These are phyloP conservation scores for Purshia tridentata DNA, from an alignment of 306 rosid genomes.

Conservation along the genomic window DNA sequence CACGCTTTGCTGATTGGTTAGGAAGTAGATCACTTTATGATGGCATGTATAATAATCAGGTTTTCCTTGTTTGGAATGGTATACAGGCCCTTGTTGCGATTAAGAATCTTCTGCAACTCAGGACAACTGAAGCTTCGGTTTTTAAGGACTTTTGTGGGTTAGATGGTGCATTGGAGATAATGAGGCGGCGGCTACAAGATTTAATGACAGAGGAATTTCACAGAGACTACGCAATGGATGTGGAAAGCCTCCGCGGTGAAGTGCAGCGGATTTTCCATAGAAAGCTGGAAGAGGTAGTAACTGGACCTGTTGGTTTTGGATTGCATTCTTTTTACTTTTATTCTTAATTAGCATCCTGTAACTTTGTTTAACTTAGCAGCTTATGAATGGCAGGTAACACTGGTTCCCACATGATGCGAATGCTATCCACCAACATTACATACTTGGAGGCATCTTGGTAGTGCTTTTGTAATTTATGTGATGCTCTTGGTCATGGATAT, in stretches of 20 bases:
- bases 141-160: conserved; percentile 62
- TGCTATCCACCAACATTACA: neutral
- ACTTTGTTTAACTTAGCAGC: neutral
- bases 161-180: conserved; percentile 68
- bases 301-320: neutral
- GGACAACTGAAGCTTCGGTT: conserved; percentile 55
- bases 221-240: conserved; percentile 65
- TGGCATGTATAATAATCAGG: neutral
- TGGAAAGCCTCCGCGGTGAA: conserved; percentile 66
- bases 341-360: neutral
- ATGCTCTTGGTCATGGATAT: neutral
- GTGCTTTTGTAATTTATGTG: neutral
- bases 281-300: conserved; percentile 51
- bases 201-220: conserved; percentile 53
- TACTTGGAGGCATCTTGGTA: neutral
- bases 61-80: neutral
- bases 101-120: conserved; percentile 69
- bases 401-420: conserved; percentile 17
- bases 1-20: neutral
- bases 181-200: conserved; percentile 52
- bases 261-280: conserved; percentile 54
- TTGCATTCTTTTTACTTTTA: neutral
- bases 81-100: conserved; percentile 68
- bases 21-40: neutral
- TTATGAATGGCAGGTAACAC: neutral